Conservation (phyloP, 2,329 filamentous ascomycete species). For the Alternaria sp. region DNA sequence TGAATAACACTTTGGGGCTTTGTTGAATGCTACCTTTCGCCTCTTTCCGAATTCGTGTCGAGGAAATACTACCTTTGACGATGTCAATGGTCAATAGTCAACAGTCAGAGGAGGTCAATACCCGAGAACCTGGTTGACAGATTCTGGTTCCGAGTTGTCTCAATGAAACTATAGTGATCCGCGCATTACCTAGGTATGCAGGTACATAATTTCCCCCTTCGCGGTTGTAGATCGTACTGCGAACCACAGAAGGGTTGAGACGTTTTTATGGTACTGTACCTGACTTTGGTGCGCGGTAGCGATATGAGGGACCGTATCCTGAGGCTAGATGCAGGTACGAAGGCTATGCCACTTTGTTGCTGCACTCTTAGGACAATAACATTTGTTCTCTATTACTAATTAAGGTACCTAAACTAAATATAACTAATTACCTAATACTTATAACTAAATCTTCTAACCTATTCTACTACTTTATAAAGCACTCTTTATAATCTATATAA, state of each 20-base stretch:
- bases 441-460: too few relatives aligned
- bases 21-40: background rate
- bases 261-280: background rate
- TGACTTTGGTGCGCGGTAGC: background rate
- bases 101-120: background rate
- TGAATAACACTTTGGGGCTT: background rate
- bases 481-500: too few relatives aligned
- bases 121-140: background rate
- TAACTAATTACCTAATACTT: too few relatives aligned
- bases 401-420: too few relatives aligned
- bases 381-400: too few relatives aligned
- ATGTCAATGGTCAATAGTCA: background rate
- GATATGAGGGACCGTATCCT: background rate
- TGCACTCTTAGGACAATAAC: too few relatives aligned
- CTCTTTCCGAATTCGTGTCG: background rate
- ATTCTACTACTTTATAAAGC: too few relatives aligned
- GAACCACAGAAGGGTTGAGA: background rate
- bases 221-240: background rate
- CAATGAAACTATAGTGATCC: background rate
- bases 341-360: too few relatives aligned
- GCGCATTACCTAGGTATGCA: background rate
- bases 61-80: background rate
- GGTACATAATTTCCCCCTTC: background rate
- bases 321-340: background rate
- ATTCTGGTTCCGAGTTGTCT: background rate